A percentile compares a stretch with the other conserved stretches of the same genome.
phyloP scores from a whole-genome alignment of 1,284 basidiomycete species.

The Rhizopogon hawkerae region DNA sequence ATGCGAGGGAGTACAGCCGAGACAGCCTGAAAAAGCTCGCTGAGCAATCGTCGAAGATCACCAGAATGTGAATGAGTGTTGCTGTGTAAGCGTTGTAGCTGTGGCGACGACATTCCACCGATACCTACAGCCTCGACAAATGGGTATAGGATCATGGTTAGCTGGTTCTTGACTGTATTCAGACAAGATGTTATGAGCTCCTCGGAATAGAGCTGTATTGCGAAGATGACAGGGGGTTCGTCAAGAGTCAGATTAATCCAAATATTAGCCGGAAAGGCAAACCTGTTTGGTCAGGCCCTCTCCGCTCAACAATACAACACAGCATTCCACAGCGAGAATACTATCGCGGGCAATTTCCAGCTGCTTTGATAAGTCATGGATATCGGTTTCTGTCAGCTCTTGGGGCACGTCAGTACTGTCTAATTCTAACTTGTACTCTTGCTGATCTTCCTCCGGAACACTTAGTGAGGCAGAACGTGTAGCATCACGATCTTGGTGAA shows the following conservation, averaged over 20 bases:
- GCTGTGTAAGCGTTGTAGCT: slow-evolving; percentile 49
- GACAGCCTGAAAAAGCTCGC: slow-evolving; percentile 60
- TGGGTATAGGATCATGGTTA: slow-evolving; percentile 77
- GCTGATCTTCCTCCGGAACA: not conserved
- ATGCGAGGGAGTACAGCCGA: slow-evolving; percentile 63
- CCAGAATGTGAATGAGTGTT: slow-evolving; percentile 33
- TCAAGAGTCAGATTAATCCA: not conserved
- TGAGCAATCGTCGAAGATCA: slow-evolving; percentile 44
- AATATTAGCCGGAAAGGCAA: slow-evolving; percentile 15
- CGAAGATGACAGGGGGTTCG: slow-evolving; percentile 2
- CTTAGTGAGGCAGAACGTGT: slow-evolving; percentile 27
- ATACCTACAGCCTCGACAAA: slow-evolving; percentile 69
- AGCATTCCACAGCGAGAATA: slow-evolving; percentile 74
- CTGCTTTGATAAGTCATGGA: slow-evolving; percentile 39
- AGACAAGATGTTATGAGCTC: slow-evolving; percentile 81
- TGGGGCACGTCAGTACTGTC: slow-evolving; percentile 12
- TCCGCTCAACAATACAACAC: slow-evolving; percentile 66
- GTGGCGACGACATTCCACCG: slow-evolving; percentile 34
- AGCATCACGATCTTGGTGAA: slow-evolving; percentile 21
- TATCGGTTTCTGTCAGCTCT: slow-evolving; percentile 40
- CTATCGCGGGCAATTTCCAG: slow-evolving; percentile 61
- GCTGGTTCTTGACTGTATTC: slow-evolving; percentile 66
- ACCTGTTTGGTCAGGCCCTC: slow-evolving; percentile 82
- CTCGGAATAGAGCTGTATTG: slow-evolving; percentile 77
- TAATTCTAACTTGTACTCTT: slow-evolving; percentile 23